Evolutionary conservation across 768 basidiomycete species (phyloP), one percentile per base, ranked within the genome.

Genomic region (Suillus discolor): DNA sequence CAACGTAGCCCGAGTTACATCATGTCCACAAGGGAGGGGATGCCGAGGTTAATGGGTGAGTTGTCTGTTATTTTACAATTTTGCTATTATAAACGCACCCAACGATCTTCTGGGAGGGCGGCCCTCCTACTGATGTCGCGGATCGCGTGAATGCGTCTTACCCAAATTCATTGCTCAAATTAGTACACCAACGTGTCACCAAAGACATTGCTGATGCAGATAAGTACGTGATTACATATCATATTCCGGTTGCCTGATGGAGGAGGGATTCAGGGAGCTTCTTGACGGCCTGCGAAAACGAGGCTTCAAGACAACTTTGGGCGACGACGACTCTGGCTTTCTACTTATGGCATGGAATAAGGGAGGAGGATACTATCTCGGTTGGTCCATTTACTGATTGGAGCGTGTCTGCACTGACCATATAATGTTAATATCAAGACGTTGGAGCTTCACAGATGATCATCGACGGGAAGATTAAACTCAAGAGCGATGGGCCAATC

Each of bases 281-380:
- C 80, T 90, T 1, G 85, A 89, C 5, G 87, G 82, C 11, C 79
- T 93, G 18, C 75, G 80, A 44, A 80, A 80, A 65, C 79, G 78
- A 4, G 90, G 91, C 6, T 92, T 91, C 79, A 82, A 81, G 64
- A 70, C 80, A 18, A 85, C 82, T 54, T 69, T 73, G 8, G 89
- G 89, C 9, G 79, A 78, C 41, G 82, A 86, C 7, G 84, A 79
- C 23, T 77, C 83, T 1, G 89, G 90, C 0, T 80, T 86, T 66
- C 65, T 83, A 11, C 75, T 83, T 49, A 74, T 85, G 23, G 83
- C 82, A 16, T 85, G 80, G 72, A 73, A 72, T 8, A 80, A 79
- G 49, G 85, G 77, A 0, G 89, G 89, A 28, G 89, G 91, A 7
- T 91, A 88, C 74, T 92, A 92, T 74, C 77, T 90, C 2, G 89